phyloP scores from a whole-genome alignment of 2,329 filamentous ascomycete genomes.

The Calonectria naviculata region DNA sequence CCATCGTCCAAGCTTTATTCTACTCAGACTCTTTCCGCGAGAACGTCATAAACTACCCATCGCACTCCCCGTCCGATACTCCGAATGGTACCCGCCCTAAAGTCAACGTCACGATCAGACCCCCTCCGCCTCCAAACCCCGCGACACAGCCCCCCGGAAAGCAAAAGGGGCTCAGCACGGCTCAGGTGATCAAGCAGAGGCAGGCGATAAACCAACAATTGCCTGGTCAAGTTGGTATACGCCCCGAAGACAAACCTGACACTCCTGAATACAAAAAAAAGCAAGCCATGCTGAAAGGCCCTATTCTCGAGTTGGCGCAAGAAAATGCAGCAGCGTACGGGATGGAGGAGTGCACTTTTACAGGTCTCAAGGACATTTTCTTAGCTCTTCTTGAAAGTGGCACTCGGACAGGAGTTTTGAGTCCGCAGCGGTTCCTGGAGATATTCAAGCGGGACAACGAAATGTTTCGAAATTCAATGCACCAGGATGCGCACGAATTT shows the following conservation, averaged over 20 bases:
- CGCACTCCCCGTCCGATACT: constrained; percentile 75
- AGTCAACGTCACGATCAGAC: constrained; percentile 71
- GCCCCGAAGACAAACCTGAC: constrained; percentile 93
- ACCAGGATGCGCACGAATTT: constrained; percentile 98
- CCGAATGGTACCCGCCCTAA: constrained; percentile 68
- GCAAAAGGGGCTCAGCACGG: constrained; percentile 63
- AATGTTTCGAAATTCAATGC: constrained; percentile 97
- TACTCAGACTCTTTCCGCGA: constrained; percentile 95
- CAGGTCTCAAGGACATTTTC: constrained; percentile 95
- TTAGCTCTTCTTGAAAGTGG: constrained; percentile 85
- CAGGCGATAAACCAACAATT: constrained; percentile 66
- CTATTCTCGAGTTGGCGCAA: constrained; percentile 85
- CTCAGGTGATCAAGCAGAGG: constrained; percentile 68
- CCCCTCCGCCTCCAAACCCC: constrained; percentile 63
- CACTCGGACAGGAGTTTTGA: constrained; percentile 88
- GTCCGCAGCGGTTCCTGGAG: constrained; percentile 92
- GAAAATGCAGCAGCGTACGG: constrained; percentile 85
- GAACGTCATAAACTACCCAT: constrained; percentile 91
- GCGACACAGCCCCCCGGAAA: constrained; percentile 50
- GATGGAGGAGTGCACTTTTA: constrained; percentile 96
- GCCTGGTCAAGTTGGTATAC: constrained; percentile 63
- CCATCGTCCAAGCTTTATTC: constrained; percentile 96
- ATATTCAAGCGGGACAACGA: constrained; percentile 95
- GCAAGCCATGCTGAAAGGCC: constrained; percentile 87
- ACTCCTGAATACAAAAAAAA: constrained; percentile 99